Evolutionary conservation across 2,329 filamentous ascomycete genomes (phyloP).

Genomic region (Lecanicillium sp.): DNA sequence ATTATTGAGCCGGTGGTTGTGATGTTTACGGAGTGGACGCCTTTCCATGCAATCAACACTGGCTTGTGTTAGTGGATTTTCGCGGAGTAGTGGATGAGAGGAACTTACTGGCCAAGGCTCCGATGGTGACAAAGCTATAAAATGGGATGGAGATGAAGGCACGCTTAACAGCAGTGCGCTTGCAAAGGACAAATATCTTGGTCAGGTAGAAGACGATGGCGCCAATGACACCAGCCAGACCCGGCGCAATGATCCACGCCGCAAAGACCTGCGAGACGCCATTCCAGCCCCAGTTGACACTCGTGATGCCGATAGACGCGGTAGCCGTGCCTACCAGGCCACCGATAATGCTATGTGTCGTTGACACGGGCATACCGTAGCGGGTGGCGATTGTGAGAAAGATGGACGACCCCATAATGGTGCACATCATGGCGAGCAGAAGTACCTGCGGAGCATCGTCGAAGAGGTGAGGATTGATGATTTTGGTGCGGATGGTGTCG

Average conservation of each 20-base stretch:
- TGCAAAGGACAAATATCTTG: conserved; percentile 22
- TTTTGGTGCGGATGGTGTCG: conserved; percentile 39
- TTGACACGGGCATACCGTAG: conserved; percentile 44
- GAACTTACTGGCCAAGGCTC: conserved; percentile 23
- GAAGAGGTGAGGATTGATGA: conserved; percentile 37
- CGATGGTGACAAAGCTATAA: conserved; percentile 29
- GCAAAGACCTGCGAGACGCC: conserved; percentile 31
- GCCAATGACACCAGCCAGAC: conserved; percentile 23
- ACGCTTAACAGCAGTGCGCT: conserved; percentile 20
- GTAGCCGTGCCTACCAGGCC: conserved; percentile 28
- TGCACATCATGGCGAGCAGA: conserved; percentile 47
- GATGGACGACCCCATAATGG: conserved; percentile 40
- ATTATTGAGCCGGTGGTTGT: conserved; percentile 17
- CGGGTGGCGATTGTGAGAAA: conserved; percentile 45
- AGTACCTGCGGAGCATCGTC: conserved; percentile 36
- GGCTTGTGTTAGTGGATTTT: conserved; percentile 4
- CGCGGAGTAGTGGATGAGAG: not conserved
- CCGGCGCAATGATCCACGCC: conserved; percentile 29
- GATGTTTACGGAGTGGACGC: conserved; percentile 18
- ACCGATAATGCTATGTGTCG: conserved; percentile 44
- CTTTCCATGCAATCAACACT: conserved; percentile 47
- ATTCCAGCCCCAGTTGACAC: conserved; percentile 28
- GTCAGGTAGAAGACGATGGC: conserved; percentile 25
- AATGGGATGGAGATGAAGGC: conserved; percentile 28
- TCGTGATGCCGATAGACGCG: conserved; percentile 25